Conservation (phyloP, 1,139 yeast genomes). For the Blastobotrys aristatus region DNA sequence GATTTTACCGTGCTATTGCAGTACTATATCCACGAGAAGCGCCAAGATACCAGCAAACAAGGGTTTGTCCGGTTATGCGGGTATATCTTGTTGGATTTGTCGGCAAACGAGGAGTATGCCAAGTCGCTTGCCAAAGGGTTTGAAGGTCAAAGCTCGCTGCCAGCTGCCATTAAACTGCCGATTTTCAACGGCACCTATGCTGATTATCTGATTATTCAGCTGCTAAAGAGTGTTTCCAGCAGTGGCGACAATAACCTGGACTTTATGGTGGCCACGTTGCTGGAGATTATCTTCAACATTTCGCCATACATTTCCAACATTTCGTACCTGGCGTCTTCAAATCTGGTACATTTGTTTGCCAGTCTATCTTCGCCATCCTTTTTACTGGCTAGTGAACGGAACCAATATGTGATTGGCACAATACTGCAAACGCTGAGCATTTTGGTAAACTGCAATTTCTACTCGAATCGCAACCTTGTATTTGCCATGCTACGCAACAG, state of each 20-base stretch:
- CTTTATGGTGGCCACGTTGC: constrained; percentile 28
- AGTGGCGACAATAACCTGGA: constrained; percentile 17
- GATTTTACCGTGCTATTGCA: constrained; percentile 53
- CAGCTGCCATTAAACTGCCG: constrained; percentile 28
- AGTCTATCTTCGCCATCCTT: constrained; percentile 43
- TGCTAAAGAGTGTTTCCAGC: constrained; percentile 24
- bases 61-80: constrained; percentile 55
- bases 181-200: constrained; percentile 33
- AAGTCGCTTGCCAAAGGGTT: constrained; percentile 27
- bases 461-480: constrained; percentile 30
- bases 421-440: constrained; percentile 27
- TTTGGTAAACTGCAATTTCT: constrained; percentile 30
- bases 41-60: constrained; percentile 38
- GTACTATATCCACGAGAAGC: constrained; percentile 53
- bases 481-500: constrained; percentile 32
- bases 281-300: constrained; percentile 33
- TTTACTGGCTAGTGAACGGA: constrained; percentile 42
- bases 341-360: constrained; percentile 50
- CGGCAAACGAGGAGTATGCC: constrained; percentile 43
- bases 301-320: constrained; percentile 32
- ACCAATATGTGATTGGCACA: constrained; percentile 49
- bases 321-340: constrained; percentile 56
- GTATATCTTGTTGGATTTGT: constrained; percentile 55
- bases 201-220: constrained; percentile 32
- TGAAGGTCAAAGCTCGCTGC: constrained; percentile 30